Evolutionary conservation across 1,284 basidiomycete species (phyloP), one percentile per base, ranked within the genome.

Genomic region (Cryptococcus jaspeensis): DNA sequence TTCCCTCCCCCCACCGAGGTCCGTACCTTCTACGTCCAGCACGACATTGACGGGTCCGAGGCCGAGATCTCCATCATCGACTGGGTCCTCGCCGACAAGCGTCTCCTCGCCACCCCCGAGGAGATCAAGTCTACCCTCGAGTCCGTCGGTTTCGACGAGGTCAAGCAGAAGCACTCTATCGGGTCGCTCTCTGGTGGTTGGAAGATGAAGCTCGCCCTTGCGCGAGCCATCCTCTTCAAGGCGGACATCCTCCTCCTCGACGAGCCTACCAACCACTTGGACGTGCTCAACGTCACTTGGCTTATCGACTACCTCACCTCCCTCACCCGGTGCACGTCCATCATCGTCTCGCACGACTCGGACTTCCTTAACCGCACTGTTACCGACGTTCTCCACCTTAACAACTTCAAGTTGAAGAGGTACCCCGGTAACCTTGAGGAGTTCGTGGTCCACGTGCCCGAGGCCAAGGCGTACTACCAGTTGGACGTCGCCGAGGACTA

Each of bases 191-290:
- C 95, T 49, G 96, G 96, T 85, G 96, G 96, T 83, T 99, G 96
- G 96, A 97, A 99, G 85, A 99, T 99, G 96, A 98, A 98, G 85
- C 88, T 99, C 65, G 96, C 95, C 35, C 87, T 99, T 60, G 96
- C 96, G 57, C 87, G 96, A 70, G 96, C 96, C 58, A 96, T 99
- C 83, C 85, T 99, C 58, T 99, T 98, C 90, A 93, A 92, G 83
- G 93, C 93, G 68, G 94, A 97, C 75, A 96, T 97, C 72, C 87
- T 97, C 61, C 82, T 96, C 51, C 90, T 96, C 70, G 93, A 97
- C 80, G 94, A 97, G 82, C 94, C 94, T 47, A 97, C 93, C 80
- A 96, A 97, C 85, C 93, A 96, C 80, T 85, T 97, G 81, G 94
- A 97, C 71, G 93, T 97, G 66, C 84, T 96, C 81, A 96, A 96